Conservation (phyloP, 768 basidiomycete species). For the Fistulinella prunicolor region DNA sequence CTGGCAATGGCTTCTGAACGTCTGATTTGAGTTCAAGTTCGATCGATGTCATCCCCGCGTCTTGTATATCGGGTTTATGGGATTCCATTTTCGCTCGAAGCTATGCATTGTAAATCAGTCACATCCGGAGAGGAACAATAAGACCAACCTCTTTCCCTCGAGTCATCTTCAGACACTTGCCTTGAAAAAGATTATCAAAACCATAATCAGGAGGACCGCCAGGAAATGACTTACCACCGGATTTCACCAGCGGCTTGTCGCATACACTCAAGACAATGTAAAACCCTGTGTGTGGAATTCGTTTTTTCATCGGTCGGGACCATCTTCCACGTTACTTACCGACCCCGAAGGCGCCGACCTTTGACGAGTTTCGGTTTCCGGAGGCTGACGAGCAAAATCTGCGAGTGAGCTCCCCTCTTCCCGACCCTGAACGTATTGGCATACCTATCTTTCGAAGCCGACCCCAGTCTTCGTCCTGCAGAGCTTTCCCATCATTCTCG, state of each 20-base stretch:
- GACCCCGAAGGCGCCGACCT: constrained; percentile 19
- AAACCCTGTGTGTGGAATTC: constrained; percentile 5
- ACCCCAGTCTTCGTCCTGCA: constrained; percentile 8
- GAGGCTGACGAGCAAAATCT: constrained; percentile 3
- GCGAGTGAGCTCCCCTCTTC: neutral
- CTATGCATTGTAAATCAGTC: constrained; percentile 24
- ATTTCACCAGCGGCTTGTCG: constrained; percentile 12
- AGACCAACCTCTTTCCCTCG: neutral
- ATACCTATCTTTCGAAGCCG: constrained; percentile 16
- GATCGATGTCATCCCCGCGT: neutral
- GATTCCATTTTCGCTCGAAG: constrained; percentile 27
- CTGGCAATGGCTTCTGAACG: constrained; percentile 36
- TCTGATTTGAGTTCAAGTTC: constrained; percentile 27
- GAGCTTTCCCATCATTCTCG: constrained; percentile 7
- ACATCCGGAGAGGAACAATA: neutral
- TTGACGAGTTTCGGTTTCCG: constrained; percentile 10
- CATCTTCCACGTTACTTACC: constrained; percentile 1
- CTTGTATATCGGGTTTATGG: neutral
- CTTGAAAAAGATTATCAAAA: too few relatives aligned
- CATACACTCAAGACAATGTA: constrained; percentile 18
- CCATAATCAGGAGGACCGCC: too few relatives aligned
- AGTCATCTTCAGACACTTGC: too few relatives aligned
- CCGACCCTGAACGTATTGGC: neutral
- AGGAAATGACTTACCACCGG: constrained; percentile 9
- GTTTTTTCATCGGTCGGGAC: neutral